Evolutionary conservation across 257 asterid species (phyloP).

Genomic region (Handroanthus guayacan): DNA sequence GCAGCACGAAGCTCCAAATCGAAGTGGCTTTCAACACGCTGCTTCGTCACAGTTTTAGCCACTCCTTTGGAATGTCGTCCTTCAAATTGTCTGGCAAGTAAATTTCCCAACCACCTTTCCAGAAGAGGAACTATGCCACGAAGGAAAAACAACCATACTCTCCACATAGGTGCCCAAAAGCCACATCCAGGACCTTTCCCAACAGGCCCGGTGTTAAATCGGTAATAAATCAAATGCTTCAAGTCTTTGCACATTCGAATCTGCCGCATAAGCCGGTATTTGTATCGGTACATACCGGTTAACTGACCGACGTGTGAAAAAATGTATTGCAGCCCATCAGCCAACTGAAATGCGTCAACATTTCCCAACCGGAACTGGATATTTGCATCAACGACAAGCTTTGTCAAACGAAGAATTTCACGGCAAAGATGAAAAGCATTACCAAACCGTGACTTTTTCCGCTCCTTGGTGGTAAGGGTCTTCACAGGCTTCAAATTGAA

Average conservation of each 20-base stretch:
- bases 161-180: constrained; percentile 99
- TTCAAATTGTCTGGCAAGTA: constrained; percentile 96
- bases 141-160: constrained; percentile 98
- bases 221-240: constrained; percentile 96
- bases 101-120: constrained; percentile 98
- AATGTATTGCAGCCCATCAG: constrained; percentile 96
- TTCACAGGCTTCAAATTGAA: constrained; percentile 98
- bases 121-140: constrained; percentile 98
- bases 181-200: constrained; percentile 99
- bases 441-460: constrained; percentile 95
- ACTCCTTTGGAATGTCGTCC: constrained; percentile 99
- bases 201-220: constrained; percentile 98
- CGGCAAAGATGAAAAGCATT: constrained; percentile 99
- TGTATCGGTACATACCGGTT: constrained; percentile 98
- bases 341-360: constrained; percentile 98
- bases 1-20: constrained; percentile 99
- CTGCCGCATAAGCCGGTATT: constrained; percentile 99
- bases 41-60: constrained; percentile 98
- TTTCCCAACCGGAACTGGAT: constrained; percentile 98
- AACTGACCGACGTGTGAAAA: constrained; percentile 98
- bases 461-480: constrained; percentile 97
- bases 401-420: constrained; percentile 93
- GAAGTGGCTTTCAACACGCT: constrained; percentile 99
- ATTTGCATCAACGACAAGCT: constrained; percentile 98
- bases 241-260: constrained; percentile 98